Evolutionary conservation across 2,329 filamentous ascomycete genomes (phyloP).

Genomic region (Colletotrichum zoysiae): DNA sequence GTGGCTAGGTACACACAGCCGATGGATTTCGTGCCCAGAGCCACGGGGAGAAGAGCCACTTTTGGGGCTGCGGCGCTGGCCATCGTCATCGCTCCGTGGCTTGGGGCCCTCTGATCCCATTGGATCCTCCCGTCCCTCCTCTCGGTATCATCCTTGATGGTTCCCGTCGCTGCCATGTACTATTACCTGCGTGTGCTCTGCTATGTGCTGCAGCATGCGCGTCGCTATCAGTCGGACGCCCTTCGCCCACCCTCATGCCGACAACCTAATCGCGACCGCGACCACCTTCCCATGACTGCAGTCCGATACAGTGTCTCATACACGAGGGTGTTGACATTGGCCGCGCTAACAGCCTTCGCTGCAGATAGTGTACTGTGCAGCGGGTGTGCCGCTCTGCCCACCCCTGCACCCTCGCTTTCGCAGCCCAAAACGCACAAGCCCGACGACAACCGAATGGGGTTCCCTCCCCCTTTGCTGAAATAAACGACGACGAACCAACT

Average conservation of each 20-base stretch:
- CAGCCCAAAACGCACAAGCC: conserved; percentile 8
- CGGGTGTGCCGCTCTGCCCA: conserved; percentile 1
- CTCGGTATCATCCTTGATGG: conserved; percentile 28
- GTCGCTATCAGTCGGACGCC: neutral
- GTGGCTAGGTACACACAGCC: neutral
- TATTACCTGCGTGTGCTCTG: too few species aligned
- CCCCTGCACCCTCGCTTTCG: conserved; percentile 11
- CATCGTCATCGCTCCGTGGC: conserved; percentile 19
- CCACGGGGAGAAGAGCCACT: conserved; percentile 9
- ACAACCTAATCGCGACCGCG: neutral
- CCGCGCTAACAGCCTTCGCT: neutral
- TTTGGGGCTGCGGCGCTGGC: neutral
- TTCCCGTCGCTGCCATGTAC: neutral
- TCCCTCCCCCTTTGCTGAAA: conserved; percentile 2
- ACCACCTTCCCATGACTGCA: neutral
- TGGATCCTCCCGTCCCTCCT: conserved; percentile 28
- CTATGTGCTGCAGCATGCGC: neutral
- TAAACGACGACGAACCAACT: conserved; percentile 14
- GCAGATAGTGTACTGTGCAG: conserved; percentile 14
- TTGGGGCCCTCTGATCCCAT: conserved; percentile 20
- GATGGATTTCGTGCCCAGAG: neutral
- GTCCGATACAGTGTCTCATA: neutral
- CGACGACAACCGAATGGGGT: neutral
- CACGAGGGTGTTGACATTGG: neutral
- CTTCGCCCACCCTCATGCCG: neutral